Percentiles rank a stretch among this genome's conserved stretches.
Conservation (phyloP, 1,139 yeast genomes). For the Suhomyces panamericanus region DNA sequence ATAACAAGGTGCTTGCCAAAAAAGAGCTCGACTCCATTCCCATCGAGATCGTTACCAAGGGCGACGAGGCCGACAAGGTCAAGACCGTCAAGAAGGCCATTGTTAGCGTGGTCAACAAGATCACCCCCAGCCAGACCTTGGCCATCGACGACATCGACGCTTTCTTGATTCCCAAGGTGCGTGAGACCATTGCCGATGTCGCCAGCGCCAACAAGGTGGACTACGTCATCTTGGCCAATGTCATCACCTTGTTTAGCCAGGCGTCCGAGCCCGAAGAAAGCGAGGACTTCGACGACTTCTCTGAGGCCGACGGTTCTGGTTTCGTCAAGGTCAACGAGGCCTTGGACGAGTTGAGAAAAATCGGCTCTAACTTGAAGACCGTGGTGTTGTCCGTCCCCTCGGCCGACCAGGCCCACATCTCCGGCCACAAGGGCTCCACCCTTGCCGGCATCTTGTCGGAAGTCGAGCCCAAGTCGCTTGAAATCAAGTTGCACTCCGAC, state of each 20-base stretch:
- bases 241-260: conserved; percentile 42
- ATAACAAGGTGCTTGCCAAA: conserved; percentile 22
- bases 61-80: conserved; percentile 33
- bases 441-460: conserved; percentile 49
- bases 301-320: conserved; percentile 23
- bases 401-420: conserved; percentile 57
- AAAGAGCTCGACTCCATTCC: conserved; percentile 31
- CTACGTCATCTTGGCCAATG: conserved; percentile 53
- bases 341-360: conserved; percentile 57
- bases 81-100: conserved; percentile 60
- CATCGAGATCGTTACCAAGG: conserved; percentile 42
- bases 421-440: conserved; percentile 60
- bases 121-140: conserved; percentile 66
- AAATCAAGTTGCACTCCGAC: conserved; percentile 42
- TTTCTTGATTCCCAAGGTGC: conserved; percentile 58
- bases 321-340: conserved; percentile 51
- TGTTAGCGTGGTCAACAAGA: conserved; percentile 69
- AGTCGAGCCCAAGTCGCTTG: conserved; percentile 41
- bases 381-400: conserved; percentile 52
- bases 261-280: conserved; percentile 20
- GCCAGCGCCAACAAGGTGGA: conserved; percentile 53
- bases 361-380: conserved; percentile 56
- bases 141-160: conserved; percentile 67
- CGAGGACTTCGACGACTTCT: conserved; percentile 39
- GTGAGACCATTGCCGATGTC: conserved; percentile 43